Evolutionary conservation across 805 yeast species (phyloP), one percentile per base, ranked within the genome.

Genomic region (Hanseniaspora nectarophila): DNA sequence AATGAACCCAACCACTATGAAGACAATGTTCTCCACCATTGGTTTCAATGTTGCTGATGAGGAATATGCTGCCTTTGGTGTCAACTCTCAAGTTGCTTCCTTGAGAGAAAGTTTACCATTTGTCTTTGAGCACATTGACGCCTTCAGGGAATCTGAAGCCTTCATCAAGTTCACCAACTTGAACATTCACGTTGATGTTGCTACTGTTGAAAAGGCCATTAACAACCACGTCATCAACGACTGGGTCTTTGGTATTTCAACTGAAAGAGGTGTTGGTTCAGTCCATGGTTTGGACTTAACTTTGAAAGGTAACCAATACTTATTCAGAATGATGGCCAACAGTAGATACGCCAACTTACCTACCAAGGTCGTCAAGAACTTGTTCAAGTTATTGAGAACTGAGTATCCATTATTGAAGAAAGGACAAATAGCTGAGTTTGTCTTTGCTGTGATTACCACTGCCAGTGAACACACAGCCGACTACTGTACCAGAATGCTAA

Each of bases 281-380:
- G 7, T 15, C 2, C 45, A 48, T 40, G 45, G 45, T 13, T 21
- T 48, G 16, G 29, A 40, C 5, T 26, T 48, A 16, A 13, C 26
- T 5, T 33, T 31, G 13, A 16, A 28, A 8, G 23, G 28, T 7
- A 49, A 49, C 23, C 34, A 33, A 28, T 34, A 26, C 16, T 26
- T 42, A 12, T 18, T 49, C 21, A 42, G 43, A 33, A 49, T 42
- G 43, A 49, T 42, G 46, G 53, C 46, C 12, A 34, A 42, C 29
- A 49, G 46, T 12, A 33, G 46, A 33, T 42, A 42, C 31, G 43
- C 24, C 16, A 40, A 49, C 26, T 29, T 49, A 15, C 53, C 45
- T 4, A 26, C 45, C 16, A 38, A 42, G 10, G 20, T 49, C 3
- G 29, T 49, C 15, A 33, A 49, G 18, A 34, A 24, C 16, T 3